Evolutionary conservation across 2,329 filamentous ascomycete genomes (phyloP).

Genomic region (Ophiosphaerella korrae): DNA sequence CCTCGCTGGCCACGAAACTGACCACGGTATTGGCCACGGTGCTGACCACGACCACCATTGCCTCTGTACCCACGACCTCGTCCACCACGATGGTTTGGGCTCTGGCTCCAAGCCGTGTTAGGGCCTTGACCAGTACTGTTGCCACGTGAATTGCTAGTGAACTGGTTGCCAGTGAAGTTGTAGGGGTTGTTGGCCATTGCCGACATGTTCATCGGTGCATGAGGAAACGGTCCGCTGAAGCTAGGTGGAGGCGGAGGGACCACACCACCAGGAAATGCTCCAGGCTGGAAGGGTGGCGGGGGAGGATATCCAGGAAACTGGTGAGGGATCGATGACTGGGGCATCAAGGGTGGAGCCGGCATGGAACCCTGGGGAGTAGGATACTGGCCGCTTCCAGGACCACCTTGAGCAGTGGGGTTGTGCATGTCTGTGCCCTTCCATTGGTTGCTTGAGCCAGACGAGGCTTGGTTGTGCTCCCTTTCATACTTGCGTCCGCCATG

Average conservation of each 20-base stretch:
- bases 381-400: constrained; percentile 12
- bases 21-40: constrained; percentile 20
- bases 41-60: constrained; percentile 20
- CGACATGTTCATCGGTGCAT: constrained; percentile 23
- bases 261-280: constrained; percentile 13
- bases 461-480: constrained; percentile 1
- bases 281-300: constrained; percentile 28
- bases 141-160: constrained; percentile 8
- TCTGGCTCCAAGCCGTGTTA: constrained; percentile 11
- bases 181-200: constrained; percentile 18
- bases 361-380: constrained; percentile 10
- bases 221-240: constrained; percentile 28
- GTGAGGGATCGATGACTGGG: constrained; percentile 16
- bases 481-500: too few species aligned
- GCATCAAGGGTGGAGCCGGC: constrained; percentile 17
- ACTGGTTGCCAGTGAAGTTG: constrained; percentile 14
- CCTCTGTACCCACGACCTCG: constrained; percentile 24
- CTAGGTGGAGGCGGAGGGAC: constrained; percentile 34
- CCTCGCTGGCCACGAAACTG: constrained; percentile 20
- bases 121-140: constrained; percentile 15
- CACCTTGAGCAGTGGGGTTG: constrained; percentile 4
- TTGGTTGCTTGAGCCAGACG: constrained; percentile 13
- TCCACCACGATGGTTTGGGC: constrained; percentile 17
- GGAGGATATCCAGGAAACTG: constrained; percentile 24
- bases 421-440: constrained; percentile 11